phyloP scores from a whole-genome alignment of 2,329 filamentous ascomycete genomes.

The Nigrograna mackinnonii region DNA sequence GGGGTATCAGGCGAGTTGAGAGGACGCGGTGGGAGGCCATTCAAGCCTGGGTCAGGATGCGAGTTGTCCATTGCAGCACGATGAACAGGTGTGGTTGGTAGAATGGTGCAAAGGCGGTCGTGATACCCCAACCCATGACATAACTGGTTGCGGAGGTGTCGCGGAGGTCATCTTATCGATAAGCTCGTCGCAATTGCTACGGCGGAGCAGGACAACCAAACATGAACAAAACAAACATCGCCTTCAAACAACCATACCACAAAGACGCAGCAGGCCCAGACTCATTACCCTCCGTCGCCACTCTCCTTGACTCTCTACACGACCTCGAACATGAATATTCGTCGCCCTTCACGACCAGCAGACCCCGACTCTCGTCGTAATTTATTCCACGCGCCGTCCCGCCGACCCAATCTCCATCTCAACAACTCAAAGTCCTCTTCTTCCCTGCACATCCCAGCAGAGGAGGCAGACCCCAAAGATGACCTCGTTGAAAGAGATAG shows the following conservation, averaged over 20 bases:
- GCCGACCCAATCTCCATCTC: slow-evolving; percentile 18
- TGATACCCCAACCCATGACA: too few species aligned
- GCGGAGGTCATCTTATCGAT: too few species aligned
- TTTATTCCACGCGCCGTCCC: slow-evolving; percentile 15
- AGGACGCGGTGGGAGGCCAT: too few species aligned
- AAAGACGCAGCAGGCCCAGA: slow-evolving; percentile 10
- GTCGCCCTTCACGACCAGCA: slow-evolving; percentile 24
- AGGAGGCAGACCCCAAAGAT: slow-evolving; percentile 36
- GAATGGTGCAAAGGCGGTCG: too few species aligned
- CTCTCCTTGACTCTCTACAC: too few species aligned
- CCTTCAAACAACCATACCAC: not conserved
- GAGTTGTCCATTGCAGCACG: too few species aligned
- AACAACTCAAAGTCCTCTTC: slow-evolving; percentile 8
- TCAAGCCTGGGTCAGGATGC: too few species aligned
- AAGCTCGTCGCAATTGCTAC: slow-evolving; percentile 5
- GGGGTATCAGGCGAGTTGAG: too few species aligned
- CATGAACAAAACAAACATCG: slow-evolving; percentile 12
- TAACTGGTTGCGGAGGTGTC: too few species aligned
- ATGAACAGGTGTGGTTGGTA: too few species aligned
- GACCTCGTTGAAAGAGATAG: slow-evolving; percentile 56
- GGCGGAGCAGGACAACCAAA: slow-evolving; percentile 17
- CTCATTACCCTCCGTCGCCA: slow-evolving; percentile 13
- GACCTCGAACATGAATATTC: slow-evolving; percentile 21
- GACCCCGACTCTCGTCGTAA: slow-evolving; percentile 15
- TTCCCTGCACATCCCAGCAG: slow-evolving; percentile 15